phyloP scores from a whole-genome alignment of 2,329 filamentous ascomycete species.

The Emergomyces orientalis region DNA sequence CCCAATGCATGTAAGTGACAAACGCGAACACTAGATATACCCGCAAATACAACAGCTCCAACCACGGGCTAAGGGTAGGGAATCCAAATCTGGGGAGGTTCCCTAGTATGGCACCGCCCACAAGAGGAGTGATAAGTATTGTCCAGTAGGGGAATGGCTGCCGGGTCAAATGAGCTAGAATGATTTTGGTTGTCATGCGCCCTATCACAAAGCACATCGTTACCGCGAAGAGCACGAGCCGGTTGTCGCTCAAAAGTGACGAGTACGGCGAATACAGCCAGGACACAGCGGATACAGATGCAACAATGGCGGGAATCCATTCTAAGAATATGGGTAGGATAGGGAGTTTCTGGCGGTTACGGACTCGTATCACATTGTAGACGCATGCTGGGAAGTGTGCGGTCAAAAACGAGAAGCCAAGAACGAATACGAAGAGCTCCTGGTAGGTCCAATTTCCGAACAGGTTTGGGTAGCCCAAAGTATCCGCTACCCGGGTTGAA shows the following conservation, averaged over 20 bases:
- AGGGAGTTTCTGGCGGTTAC: slow-evolving; percentile 61
- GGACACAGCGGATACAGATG: slow-evolving; percentile 60
- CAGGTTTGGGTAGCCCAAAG: slow-evolving; percentile 54
- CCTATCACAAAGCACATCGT: slow-evolving; percentile 97
- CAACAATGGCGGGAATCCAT: slow-evolving; percentile 85
- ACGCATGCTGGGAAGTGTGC: slow-evolving; percentile 84
- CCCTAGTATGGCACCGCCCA: slow-evolving; percentile 71
- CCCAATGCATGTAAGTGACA: slow-evolving; percentile 89
- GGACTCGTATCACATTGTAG: slow-evolving; percentile 70
- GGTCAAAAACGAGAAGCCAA: slow-evolving; percentile 55
- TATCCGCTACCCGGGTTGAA: slow-evolving; percentile 61
- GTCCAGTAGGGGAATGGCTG: slow-evolving; percentile 98
- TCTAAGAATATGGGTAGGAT: slow-evolving; percentile 79
- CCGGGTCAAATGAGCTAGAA: slow-evolving; percentile 83
- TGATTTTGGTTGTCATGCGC: slow-evolving; percentile 97
- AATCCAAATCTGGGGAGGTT: slow-evolving; percentile 75
- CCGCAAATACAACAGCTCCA: slow-evolving; percentile 74
- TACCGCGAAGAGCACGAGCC: slow-evolving; percentile 82
- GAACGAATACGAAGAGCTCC: slow-evolving; percentile 75
- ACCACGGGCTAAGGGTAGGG: slow-evolving; percentile 51
- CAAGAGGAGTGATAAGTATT: slow-evolving; percentile 73
- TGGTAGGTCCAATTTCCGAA: slow-evolving; percentile 67
- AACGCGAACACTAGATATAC: slow-evolving; percentile 74
- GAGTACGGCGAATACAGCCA: slow-evolving; percentile 92
- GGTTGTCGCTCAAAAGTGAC: slow-evolving; percentile 69